Base-by-base conservation (phyloP, 2,329 filamentous ascomycete species). In the Thelonectria olida region DNA sequence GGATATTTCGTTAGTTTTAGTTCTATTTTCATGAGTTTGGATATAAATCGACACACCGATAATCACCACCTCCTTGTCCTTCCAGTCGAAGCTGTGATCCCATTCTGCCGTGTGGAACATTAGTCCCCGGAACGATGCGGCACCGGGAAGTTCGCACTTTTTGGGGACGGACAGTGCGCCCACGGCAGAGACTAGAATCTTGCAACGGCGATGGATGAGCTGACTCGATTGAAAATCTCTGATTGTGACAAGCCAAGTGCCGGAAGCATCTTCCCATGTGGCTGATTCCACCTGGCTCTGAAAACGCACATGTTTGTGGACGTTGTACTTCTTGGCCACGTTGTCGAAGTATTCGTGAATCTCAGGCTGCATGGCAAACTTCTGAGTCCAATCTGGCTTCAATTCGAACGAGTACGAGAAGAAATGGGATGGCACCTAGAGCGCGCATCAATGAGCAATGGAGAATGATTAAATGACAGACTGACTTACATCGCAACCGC, bases 391-490 rank as follows among this genome's bases (percentile, higher is more conserved):
- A 17, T 72, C 54, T 2, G 72, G 71, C 5, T 74, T 74, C 3
- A 69, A 36, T 1, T 64, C 69, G 25, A 74, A 74, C 0, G 70
- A 73, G 22, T 73, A 74, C 1, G 71, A 73, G 12, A 68, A 74
- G 51, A 72, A 73, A 28, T 73, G 71, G 3, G 66, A 69, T 2
- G 67, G 61, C 0, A 72, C 70, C 68, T 72, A 10, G 47, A 28
- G 5, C 10, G 7, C 9, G 22, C 23, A 7, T 53, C 20, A 28
- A n/a, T 57, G 13, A 39, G n/a, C 3, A 9, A n/a, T 13, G 3
- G 28, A 23, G 17, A 1, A 4, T 7, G 20, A 20, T 12, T 27
- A 7, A 20, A 2, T 10, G 8, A 22, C 13, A n/a, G 22, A 9
- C 7, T 8, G 8, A 60, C 69, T 58, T 34, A 69, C 68, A 47